These are phyloP conservation scores for Paspalum vaginatum DNA, from an alignment of 176 grass and related monocot genomes.

Conservation along the genomic window DNA sequence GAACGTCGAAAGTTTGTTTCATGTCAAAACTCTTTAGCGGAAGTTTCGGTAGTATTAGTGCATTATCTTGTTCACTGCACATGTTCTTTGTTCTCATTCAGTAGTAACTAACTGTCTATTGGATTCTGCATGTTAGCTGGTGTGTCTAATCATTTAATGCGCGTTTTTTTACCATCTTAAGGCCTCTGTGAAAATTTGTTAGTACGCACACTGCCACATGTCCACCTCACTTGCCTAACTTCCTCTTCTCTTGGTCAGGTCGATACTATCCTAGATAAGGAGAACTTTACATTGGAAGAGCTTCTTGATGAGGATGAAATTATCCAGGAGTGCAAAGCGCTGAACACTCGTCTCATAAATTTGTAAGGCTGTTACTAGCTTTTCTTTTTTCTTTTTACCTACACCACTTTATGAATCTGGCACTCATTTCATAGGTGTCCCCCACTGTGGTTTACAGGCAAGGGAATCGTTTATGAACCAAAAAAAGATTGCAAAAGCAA, in stretches of 20 bases:
- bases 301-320: constrained; percentile 95
- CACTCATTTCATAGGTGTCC: background rate
- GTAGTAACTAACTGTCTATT: background rate
- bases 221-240: background rate
- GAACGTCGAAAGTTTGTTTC: background rate
- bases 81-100: constrained; percentile 7
- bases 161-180: background rate
- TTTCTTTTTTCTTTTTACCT: background rate
- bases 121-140: background rate
- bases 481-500: background rate
- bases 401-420: background rate
- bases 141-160: background rate
- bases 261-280: constrained; percentile 91
- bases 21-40: background rate
- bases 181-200: background rate
- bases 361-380: constrained; percentile 60
- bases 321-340: constrained; percentile 96
- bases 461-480: background rate
- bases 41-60: background rate
- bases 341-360: constrained; percentile 88
- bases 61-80: background rate
- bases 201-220: background rate
- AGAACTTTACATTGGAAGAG: constrained; percentile 85
- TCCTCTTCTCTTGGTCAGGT: constrained; percentile 55
- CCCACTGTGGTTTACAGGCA: background rate